Evolutionary conservation across 805 yeast genomes (phyloP).

Genomic region (Saturnispora hagleri): DNA sequence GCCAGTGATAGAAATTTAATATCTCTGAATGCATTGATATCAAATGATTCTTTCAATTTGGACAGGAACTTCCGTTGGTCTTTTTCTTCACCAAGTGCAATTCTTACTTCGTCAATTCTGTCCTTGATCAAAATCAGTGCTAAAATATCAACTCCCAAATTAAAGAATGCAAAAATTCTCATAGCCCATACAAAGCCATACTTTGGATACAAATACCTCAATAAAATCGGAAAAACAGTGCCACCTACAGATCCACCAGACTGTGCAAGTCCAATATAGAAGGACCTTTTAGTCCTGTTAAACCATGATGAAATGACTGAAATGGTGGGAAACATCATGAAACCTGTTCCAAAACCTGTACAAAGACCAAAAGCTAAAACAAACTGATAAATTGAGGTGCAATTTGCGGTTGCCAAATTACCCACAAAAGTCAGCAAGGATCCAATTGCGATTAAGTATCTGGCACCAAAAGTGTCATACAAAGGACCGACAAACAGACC

Average conservation of each 20-base stretch:
- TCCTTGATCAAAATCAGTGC: slow-evolving; percentile 28
- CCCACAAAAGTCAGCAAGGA: slow-evolving; percentile 41
- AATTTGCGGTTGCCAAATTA: slow-evolving; percentile 45
- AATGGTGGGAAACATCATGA: slow-evolving; percentile 51
- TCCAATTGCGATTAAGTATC: slow-evolving; percentile 35
- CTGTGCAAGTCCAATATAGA: slow-evolving; percentile 41
- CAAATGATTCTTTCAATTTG: slow-evolving; percentile 21
- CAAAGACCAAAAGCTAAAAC: slow-evolving; percentile 48
- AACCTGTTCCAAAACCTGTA: slow-evolving; percentile 51
- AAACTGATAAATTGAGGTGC: slow-evolving; percentile 48
- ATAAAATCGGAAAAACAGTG: slow-evolving; percentile 43
- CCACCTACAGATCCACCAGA: slow-evolving; percentile 52
- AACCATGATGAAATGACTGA: slow-evolving; percentile 69
- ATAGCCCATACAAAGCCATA: slow-evolving; percentile 57
- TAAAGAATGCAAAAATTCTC: slow-evolving; percentile 42
- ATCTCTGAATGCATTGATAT: slow-evolving; percentile 34
- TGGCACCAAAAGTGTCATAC: slow-evolving; percentile 55
- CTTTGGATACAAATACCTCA: slow-evolving; percentile 38
- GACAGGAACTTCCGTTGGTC: neutral
- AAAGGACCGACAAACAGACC: slow-evolving; percentile 35
- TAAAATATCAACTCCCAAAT: slow-evolving; percentile 23
- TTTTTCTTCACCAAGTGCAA: neutral
- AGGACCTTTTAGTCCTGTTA: slow-evolving; percentile 39
- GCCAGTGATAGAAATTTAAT: slow-evolving; percentile 32
- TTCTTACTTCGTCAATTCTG: slow-evolving; percentile 17